Evolutionary conservation across 768 basidiomycete genomes (phyloP).

Genomic region (Roridomyces roridus): DNA sequence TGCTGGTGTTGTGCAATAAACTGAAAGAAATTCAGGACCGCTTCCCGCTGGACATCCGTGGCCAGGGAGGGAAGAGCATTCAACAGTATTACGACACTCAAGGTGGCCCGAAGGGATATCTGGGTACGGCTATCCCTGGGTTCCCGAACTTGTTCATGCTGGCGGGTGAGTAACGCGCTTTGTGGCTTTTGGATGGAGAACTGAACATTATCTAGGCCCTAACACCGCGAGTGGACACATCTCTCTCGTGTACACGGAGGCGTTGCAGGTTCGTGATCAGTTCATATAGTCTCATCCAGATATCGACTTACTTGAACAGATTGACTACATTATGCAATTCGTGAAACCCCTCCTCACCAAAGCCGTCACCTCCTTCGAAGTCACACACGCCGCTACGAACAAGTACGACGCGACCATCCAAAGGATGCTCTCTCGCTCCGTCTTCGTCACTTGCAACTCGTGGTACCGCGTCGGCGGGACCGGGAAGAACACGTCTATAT

Average conservation of each 20-base stretch:
- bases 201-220: no score
- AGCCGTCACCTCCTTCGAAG: conserved; percentile 54
- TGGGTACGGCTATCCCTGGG: conserved; percentile 48
- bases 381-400: conserved; percentile 51
- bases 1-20: no score
- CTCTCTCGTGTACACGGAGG: conserved; percentile 61
- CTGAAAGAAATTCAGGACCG: no score
- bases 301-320: conserved; percentile 43
- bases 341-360: conserved; percentile 58
- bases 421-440: conserved; percentile 49
- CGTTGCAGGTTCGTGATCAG: conserved; percentile 58
- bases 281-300: background rate
- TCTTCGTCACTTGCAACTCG: conserved; percentile 61
- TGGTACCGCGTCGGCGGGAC: conserved; percentile 53
- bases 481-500: conserved; percentile 31
- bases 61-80: conserved; percentile 38
- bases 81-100: conserved; percentile 46
- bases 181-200: no score
- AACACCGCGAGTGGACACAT: conserved; percentile 65
- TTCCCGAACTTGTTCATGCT: conserved; percentile 54
- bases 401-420: conserved; percentile 61
- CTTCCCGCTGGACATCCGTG: no score
- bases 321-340: conserved; percentile 53
- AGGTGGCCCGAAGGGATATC: conserved; percentile 50
- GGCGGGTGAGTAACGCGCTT: conserved; percentile 45